A percentile compares a stretch with the other conserved stretches of the same genome.
Conservation (phyloP, 495 filamentous ascomycete species). For the Clavariopsis aquatica region DNA sequence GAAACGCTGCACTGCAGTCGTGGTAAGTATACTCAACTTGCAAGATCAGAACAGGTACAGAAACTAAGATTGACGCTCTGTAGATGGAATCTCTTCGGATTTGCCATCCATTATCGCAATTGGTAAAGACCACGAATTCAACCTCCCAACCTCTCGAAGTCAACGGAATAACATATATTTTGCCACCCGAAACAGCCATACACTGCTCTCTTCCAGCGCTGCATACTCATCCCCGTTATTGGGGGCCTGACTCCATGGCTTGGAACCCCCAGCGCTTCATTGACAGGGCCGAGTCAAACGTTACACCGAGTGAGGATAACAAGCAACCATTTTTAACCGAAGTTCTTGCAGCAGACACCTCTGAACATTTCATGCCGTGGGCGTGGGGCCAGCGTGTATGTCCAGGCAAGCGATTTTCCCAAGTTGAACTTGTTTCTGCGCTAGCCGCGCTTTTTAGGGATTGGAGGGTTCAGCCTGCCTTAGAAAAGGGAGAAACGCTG, state of each 20-base stretch:
- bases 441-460: constrained; percentile 16
- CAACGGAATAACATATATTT: constrained; percentile 2
- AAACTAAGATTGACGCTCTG: constrained; percentile 1
- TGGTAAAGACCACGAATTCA: constrained; percentile 11
- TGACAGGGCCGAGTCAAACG: too few relatives aligned
- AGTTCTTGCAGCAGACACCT: constrained; percentile 1
- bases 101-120: constrained; percentile 20
- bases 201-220: constrained; percentile 11
- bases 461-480: constrained; percentile 13
- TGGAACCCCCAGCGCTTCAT: constrained; percentile 24
- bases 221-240: constrained; percentile 25
- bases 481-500: constrained; percentile 18
- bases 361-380: constrained; percentile 12
- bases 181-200: constrained; percentile 7
- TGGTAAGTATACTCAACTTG: constrained; percentile 16
- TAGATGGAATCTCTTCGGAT: constrained; percentile 30
- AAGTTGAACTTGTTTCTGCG: constrained; percentile 26
- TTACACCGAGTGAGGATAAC: not conserved
- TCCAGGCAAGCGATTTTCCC: constrained; percentile 26
- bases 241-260: constrained; percentile 18
- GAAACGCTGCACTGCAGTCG: constrained; percentile 28
- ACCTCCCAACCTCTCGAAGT: not conserved
- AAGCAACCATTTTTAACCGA: constrained; percentile 4
- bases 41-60: too few relatives aligned
- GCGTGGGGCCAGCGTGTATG: constrained; percentile 16